Evolutionary conservation across 371 early-diverging fungal genomes (phyloP).

Genomic region (Haplosporangium sp.): DNA sequence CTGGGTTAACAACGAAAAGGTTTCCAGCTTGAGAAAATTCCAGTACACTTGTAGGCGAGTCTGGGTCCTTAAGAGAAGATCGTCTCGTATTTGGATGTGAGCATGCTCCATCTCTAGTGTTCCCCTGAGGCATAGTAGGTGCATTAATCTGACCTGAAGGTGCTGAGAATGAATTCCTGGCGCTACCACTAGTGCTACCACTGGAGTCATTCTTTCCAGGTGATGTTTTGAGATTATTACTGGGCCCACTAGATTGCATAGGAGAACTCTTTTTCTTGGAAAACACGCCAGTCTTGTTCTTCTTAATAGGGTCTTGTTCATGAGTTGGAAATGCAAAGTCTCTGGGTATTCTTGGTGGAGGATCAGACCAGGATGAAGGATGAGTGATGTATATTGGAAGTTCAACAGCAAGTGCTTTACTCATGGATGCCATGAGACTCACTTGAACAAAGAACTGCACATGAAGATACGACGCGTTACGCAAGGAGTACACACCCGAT

Average conservation of each 20-base stretch:
- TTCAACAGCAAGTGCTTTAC: constrained; percentile 53
- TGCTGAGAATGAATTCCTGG: constrained; percentile 2
- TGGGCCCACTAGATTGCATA: constrained; percentile 6
- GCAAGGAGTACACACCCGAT: constrained; percentile 46
- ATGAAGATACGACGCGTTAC: constrained; percentile 41
- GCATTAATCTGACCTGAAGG: constrained; percentile 3
- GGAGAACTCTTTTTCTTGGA: constrained; percentile 25
- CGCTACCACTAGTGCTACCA: background rate
- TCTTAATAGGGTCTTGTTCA: constrained; percentile 37
- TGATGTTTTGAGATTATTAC: background rate
- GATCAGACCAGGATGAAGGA: constrained; percentile 57
- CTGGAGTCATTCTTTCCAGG: background rate
- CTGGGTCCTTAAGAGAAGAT: constrained; percentile 40
- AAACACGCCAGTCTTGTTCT: constrained; percentile 49
- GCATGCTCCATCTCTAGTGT: background rate
- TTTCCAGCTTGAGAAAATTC: constrained; percentile 48
- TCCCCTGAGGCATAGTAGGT: background rate
- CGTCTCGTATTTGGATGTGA: constrained; percentile 18
- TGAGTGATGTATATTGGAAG: constrained; percentile 56
- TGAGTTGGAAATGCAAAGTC: constrained; percentile 46
- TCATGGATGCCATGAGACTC: constrained; percentile 50
- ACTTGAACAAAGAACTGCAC: constrained; percentile 55
- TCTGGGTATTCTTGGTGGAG: constrained; percentile 46
- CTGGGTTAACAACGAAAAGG: constrained; percentile 54
- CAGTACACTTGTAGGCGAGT: constrained; percentile 48